Evolutionary conservation across 2,329 filamentous ascomycete genomes (phyloP).

Genomic region (Teratosphaeriaceae sp.): DNA sequence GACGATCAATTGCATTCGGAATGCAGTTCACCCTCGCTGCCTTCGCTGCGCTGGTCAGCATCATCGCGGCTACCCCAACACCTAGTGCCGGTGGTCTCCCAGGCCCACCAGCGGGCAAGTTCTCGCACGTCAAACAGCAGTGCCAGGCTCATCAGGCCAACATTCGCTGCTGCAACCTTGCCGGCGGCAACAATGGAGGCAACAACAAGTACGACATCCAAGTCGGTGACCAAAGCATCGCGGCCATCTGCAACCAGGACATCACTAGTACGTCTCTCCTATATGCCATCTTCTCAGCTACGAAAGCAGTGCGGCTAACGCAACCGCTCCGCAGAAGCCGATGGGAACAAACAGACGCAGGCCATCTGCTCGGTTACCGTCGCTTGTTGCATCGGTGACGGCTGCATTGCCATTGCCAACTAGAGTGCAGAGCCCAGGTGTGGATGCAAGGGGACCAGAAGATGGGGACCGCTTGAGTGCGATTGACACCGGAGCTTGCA

Average conservation of each 20-base stretch:
- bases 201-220: not conserved
- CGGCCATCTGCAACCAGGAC: not conserved
- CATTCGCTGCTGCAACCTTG: not conserved
- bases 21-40: not conserved
- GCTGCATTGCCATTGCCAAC: not conserved
- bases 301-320: not conserved
- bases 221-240: not conserved
- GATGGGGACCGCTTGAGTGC: not conserved
- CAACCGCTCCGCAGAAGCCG: not conserved
- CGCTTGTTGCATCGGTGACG: not conserved
- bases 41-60: not conserved
- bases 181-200: not conserved
- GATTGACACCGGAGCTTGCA: not conserved
- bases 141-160: not conserved
- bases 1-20: not conserved
- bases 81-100: not conserved
- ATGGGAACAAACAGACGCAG: not conserved
- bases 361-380: not conserved
- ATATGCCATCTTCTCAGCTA: not conserved
- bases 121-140: not conserved
- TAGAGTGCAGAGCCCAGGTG: not conserved
- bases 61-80: not conserved
- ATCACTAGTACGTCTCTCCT: not conserved
- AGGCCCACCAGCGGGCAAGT: not conserved
- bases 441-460: not conserved